Evolutionary conservation across 345 rosid species (phyloP).

Genomic region (Microthlaspi erraticum): DNA sequence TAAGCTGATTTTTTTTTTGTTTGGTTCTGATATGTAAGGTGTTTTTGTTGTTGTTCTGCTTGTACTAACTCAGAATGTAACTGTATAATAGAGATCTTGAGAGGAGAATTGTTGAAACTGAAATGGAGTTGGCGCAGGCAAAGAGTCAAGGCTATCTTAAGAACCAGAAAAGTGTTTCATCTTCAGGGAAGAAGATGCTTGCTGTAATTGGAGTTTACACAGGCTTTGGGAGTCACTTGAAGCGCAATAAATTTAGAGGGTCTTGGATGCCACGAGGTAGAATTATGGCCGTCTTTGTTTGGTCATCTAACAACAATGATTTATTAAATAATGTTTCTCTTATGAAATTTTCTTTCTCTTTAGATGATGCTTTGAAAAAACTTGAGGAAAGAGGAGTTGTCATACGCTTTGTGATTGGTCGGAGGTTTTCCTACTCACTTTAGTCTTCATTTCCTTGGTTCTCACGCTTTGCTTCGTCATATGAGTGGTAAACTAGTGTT

Average conservation of each 20-base stretch:
- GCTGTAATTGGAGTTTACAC: constrained; percentile 95
- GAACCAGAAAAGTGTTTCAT: constrained; percentile 53
- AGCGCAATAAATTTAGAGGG: constrained; percentile 80
- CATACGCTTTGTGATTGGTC: constrained; percentile 93
- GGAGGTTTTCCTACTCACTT: constrained; percentile 65
- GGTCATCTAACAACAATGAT: background rate
- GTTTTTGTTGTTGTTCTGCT: background rate
- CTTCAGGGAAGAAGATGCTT: constrained; percentile 65
- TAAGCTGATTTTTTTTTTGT: constrained; percentile 43
- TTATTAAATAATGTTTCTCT: background rate
- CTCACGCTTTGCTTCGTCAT: constrained; percentile 3
- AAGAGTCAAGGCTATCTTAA: constrained; percentile 89
- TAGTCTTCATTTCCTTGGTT: background rate
- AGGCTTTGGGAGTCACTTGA: constrained; percentile 88
- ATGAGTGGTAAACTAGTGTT: constrained; percentile 19
- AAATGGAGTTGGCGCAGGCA: constrained; percentile 93
- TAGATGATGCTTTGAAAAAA: constrained; percentile 76
- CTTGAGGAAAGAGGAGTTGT: constrained; percentile 96
- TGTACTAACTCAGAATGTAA: constrained; percentile 4
- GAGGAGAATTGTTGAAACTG: constrained; percentile 83
- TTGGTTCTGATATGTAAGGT: background rate
- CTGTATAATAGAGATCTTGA: constrained; percentile 75
- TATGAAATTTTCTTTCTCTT: background rate
- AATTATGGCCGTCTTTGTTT: background rate
- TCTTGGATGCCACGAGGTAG: constrained; percentile 97